Percentiles rank a stretch among this genome's conserved stretches.
Evolutionary conservation across 2,329 filamentous ascomycete genomes (phyloP).

Genomic region (Cryphonectria nitschkei): DNA sequence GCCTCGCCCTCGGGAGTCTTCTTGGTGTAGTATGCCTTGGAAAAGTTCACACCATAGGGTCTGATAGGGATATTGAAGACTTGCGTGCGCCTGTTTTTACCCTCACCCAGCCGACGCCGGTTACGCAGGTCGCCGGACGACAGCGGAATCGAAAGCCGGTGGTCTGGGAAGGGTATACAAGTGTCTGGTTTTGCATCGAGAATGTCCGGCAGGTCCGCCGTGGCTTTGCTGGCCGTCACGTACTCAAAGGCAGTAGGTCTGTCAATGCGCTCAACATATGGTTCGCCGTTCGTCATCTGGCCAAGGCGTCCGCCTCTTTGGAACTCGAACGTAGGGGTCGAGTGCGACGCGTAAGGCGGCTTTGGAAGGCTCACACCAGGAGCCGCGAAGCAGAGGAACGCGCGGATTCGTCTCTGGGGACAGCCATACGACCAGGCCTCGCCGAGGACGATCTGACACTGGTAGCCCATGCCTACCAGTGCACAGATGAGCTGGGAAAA

Average conservation of each 20-base stretch:
- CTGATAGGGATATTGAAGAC: constrained; percentile 62
- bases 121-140: constrained; percentile 35
- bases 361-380: constrained; percentile 63
- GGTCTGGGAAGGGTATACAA: constrained; percentile 70
- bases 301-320: constrained; percentile 54
- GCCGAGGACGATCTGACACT: constrained; percentile 67
- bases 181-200: constrained; percentile 63
- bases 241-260: constrained; percentile 63
- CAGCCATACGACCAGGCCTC: constrained; percentile 73
- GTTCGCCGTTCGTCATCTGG: constrained; percentile 59
- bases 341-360: constrained; percentile 64
- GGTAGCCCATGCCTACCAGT: constrained; percentile 77
- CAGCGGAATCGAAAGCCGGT: constrained; percentile 55
- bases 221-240: constrained; percentile 56
- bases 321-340: constrained; percentile 49
- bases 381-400: constrained; percentile 74
- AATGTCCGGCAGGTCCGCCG: constrained; percentile 64
- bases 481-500: constrained; percentile 75
- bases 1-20: constrained; percentile 38
- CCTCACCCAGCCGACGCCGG: not conserved
- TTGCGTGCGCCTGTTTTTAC: constrained; percentile 43
- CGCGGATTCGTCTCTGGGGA: constrained; percentile 65
- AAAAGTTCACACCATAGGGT: constrained; percentile 59
- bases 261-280: constrained; percentile 58
- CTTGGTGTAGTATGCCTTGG: constrained; percentile 44